Conservation (phyloP, 805 yeast species). For the Candida maris region DNA sequence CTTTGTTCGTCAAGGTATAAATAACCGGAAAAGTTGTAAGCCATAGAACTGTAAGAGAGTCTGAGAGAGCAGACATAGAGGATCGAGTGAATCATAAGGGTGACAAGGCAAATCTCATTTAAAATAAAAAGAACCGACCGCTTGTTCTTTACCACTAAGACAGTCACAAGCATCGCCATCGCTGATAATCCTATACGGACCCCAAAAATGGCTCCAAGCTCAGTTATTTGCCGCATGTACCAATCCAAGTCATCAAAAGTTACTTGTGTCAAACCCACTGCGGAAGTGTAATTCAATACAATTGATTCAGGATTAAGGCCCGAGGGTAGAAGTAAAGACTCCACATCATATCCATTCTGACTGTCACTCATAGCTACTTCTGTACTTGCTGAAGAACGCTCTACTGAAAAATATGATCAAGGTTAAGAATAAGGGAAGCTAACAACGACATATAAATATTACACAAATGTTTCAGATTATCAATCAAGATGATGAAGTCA, state of each 20-base stretch:
- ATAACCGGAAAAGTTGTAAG: conserved; percentile 46
- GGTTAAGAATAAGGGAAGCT: too few species aligned
- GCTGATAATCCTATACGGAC: conserved; percentile 58
- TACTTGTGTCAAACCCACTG: conserved; percentile 36
- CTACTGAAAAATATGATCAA: too few species aligned
- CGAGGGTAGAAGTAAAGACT: conserved; percentile 11
- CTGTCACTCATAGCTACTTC: conserved; percentile 5
- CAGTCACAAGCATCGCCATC: conserved; percentile 40
- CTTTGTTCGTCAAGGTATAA: conserved; percentile 36
- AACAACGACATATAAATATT: too few species aligned
- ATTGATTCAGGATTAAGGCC: conserved; percentile 20
- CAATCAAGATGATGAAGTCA: too few species aligned
- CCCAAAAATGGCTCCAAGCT: conserved; percentile 49
- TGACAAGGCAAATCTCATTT: conserved; percentile 57
- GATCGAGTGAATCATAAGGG: conserved; percentile 57
- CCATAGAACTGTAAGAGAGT: conserved; percentile 48
- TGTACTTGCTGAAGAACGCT: too few species aligned
- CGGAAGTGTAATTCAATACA: conserved; percentile 39
- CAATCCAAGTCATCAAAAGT: conserved; percentile 42
- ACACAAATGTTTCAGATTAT: too few species aligned
- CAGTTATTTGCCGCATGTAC: conserved; percentile 31
- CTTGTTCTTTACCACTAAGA: conserved; percentile 48
- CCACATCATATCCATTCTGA: conserved; percentile 1
- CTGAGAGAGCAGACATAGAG: conserved; percentile 53
- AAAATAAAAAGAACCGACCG: conserved; percentile 70